Conservation (phyloP, 208 protist species). For the Acanthamoeba quina region DNA sequence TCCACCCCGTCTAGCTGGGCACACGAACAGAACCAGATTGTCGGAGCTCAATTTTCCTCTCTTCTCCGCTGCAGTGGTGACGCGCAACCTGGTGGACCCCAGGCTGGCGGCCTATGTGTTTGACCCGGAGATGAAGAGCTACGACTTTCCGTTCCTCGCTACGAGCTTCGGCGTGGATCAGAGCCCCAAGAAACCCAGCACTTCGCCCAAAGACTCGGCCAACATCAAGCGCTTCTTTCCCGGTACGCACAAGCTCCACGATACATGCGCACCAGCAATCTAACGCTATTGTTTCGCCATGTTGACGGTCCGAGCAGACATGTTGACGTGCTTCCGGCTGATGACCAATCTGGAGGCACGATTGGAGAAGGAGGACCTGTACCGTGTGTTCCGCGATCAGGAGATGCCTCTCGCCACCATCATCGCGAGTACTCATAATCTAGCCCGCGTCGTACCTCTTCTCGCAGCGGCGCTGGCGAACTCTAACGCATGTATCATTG, state of each 20-base stretch:
- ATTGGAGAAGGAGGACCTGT: conserved; percentile 53
- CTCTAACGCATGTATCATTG: neutral
- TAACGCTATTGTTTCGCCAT: neutral
- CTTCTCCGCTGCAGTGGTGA: neutral
- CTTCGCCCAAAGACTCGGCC: conserved; percentile 17
- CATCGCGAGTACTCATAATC: conserved; percentile 13
- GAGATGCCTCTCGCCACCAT: conserved; percentile 59
- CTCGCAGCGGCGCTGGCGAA: neutral
- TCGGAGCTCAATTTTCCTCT: neutral
- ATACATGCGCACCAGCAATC: too few relatives aligned
- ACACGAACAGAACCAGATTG: neutral
- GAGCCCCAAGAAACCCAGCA: conserved; percentile 16
- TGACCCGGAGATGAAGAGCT: conserved; percentile 68
- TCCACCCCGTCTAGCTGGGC: neutral
- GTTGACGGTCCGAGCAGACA: neutral
- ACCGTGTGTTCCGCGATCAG: conserved; percentile 8
- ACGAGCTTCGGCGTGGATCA: conserved; percentile 4
- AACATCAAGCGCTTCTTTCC: conserved; percentile 55
- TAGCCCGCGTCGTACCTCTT: neutral
- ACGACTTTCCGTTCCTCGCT: conserved; percentile 35
- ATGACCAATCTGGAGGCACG: conserved; percentile 54
- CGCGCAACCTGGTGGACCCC: conserved; percentile 23
- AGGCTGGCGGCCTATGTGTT: conserved; percentile 60
- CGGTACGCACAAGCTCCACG: neutral
- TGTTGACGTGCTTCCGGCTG: conserved; percentile 59